These are phyloP conservation scores for Fusarium coicis DNA, from an alignment of 2,329 filamentous ascomycete species.

Conservation along the genomic window DNA sequence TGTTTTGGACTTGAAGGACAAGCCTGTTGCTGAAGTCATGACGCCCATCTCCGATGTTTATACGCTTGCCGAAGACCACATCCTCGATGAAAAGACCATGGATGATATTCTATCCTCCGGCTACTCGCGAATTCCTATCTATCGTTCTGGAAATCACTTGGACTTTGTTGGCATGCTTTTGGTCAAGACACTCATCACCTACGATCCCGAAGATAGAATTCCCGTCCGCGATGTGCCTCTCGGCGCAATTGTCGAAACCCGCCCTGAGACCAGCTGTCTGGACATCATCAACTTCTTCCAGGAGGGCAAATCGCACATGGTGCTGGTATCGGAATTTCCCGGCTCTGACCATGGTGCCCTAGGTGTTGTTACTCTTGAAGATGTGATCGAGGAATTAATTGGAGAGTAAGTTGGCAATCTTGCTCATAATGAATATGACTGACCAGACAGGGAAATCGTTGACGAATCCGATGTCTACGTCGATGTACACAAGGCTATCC, in stretches of 20 bases:
- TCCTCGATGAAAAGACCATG: slow-evolving; percentile 94
- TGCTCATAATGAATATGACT: neutral
- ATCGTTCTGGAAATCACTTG: slow-evolving; percentile 81
- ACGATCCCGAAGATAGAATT: slow-evolving; percentile 92
- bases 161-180: slow-evolving; percentile 98
- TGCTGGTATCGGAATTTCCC: slow-evolving; percentile 88
- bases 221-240: slow-evolving; percentile 90
- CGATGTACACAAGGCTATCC: slow-evolving; percentile 97
- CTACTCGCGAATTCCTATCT: slow-evolving; percentile 95
- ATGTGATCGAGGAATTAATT: slow-evolving; percentile 98
- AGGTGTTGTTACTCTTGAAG: slow-evolving; percentile 94
- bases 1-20: slow-evolving; percentile 95
- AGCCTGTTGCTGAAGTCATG: slow-evolving; percentile 95
- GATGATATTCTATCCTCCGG: slow-evolving; percentile 91
- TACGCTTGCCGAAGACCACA: slow-evolving; percentile 93
- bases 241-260: slow-evolving; percentile 93
- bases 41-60: slow-evolving; percentile 98
- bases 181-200: slow-evolving; percentile 98
- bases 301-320: slow-evolving; percentile 99
- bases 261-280: slow-evolving; percentile 93
- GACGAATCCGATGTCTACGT: slow-evolving; percentile 99
- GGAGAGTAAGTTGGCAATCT: slow-evolving; percentile 77
- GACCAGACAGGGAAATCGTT: slow-evolving; percentile 82
- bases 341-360: slow-evolving; percentile 91
- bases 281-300: slow-evolving; percentile 99